Evolutionary conservation across 169 alveolate species (phyloP).

Genomic region (Plasmodium adleri): DNA sequence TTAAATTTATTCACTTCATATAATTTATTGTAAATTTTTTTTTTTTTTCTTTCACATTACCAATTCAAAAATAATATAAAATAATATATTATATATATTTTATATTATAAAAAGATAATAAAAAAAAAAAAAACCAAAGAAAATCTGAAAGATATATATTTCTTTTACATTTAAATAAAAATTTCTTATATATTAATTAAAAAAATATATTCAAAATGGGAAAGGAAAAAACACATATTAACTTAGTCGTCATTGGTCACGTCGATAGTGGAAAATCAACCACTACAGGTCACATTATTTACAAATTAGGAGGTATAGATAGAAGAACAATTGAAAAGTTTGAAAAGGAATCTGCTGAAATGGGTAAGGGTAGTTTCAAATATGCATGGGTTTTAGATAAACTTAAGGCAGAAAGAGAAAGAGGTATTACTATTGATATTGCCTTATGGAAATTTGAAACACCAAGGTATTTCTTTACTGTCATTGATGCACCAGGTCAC

Average conservation of each 20-base stretch:
- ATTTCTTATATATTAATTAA: no score
- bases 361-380: constrained; percentile 96
- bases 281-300: constrained; percentile 96
- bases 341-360: constrained; percentile 95
- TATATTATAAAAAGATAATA: no score
- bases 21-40: no score
- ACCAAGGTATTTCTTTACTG: constrained; percentile 96
- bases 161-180: no score
- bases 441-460: constrained; percentile 98
- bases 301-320: constrained; percentile 96
- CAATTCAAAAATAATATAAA: no score
- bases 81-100: no score
- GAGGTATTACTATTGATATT: constrained; percentile 99
- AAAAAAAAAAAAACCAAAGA: no score
- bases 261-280: constrained; percentile 99
- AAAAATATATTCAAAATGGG: constrained; percentile 73
- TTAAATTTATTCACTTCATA: no score
- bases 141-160: no score
- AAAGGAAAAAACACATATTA: constrained; percentile 93
- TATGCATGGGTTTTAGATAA: constrained; percentile 99
- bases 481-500: constrained; percentile 99
- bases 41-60: no score
- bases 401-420: constrained; percentile 98
- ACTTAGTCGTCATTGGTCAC: constrained; percentile 97
- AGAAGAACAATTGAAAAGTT: constrained; percentile 96